A percentile compares a stretch with the other conserved stretches of the same genome.
phyloP scores from a whole-genome alignment of 768 basidiomycete genomes.

The Cystofilobasidium macerans region DNA sequence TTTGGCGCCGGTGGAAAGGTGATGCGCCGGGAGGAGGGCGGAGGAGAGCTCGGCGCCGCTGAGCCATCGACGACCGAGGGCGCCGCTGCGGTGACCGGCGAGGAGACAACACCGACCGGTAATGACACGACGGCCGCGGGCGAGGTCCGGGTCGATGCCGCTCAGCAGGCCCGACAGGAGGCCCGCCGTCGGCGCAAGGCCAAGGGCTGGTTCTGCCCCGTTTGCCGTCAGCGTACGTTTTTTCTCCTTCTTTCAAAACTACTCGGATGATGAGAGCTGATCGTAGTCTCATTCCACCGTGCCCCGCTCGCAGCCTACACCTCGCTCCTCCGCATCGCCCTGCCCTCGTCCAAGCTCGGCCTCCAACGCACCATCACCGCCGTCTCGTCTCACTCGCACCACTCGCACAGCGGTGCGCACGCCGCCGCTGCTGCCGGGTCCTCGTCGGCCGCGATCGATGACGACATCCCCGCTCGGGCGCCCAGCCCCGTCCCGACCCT shows the following conservation, averaged over 20 bases:
- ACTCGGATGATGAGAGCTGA: too few relatives aligned
- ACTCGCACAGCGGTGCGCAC: slow-evolving; percentile 29
- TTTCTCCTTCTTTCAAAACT: background rate
- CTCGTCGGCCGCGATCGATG: background rate
- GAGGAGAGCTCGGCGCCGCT: slow-evolving; percentile 25
- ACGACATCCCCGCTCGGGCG: slow-evolving; percentile 27
- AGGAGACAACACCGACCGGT: slow-evolving; percentile 33
- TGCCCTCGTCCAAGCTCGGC: slow-evolving; percentile 29
- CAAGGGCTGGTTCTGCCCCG: slow-evolving; percentile 95
- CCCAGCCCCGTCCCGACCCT: slow-evolving; percentile 34
- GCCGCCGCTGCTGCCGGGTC: slow-evolving; percentile 4
- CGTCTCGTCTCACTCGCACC: slow-evolving; percentile 30
- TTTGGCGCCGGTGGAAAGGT: slow-evolving; percentile 87
- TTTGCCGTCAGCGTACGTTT: slow-evolving; percentile 78
- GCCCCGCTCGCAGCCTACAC: slow-evolving; percentile 52
- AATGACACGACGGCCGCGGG: slow-evolving; percentile 29
- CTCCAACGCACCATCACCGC: slow-evolving; percentile 26
- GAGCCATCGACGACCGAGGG: slow-evolving; percentile 5
- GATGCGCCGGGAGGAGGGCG: slow-evolving; percentile 32
- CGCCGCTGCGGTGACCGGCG: slow-evolving; percentile 32
- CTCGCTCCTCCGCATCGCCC: slow-evolving; percentile 67
- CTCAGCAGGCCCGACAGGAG: slow-evolving; percentile 30
- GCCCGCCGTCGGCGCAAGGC: slow-evolving; percentile 69
- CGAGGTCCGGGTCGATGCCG: slow-evolving; percentile 29
- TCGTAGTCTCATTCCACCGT: too few relatives aligned